These are phyloP conservation scores for Lecanicillium sp. DNA, from an alignment of 2,329 filamentous ascomycete species.

Conservation along the genomic window DNA sequence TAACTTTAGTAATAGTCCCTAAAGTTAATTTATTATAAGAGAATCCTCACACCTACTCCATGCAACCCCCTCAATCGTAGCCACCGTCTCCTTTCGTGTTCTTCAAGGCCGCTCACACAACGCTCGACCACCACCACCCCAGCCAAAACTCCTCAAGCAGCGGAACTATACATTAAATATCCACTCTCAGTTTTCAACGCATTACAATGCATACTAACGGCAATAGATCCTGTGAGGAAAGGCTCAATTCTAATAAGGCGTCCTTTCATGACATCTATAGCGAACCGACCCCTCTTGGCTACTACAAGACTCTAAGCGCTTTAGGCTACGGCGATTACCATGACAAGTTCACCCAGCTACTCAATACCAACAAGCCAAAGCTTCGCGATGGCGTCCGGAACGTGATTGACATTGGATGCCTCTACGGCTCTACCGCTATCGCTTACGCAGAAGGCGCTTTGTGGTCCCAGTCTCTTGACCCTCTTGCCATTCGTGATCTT, in stretches of 20 bases:
- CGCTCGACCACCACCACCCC: no score
- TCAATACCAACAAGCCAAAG: not conserved
- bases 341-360: not conserved
- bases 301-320: conserved; percentile 2
- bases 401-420: conserved; percentile 5
- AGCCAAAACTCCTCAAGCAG: no score
- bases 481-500: not conserved
- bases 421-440: conserved; percentile 2
- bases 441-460: conserved; percentile 1
- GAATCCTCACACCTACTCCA: no score
- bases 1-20: no score
- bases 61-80: no score
- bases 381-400: conserved; percentile 1
- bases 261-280: conserved; percentile 3
- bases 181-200: no score
- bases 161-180: no score
- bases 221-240: not conserved
- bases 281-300: conserved; percentile 1
- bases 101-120: no score
- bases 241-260: conserved; percentile 2
- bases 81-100: no score
- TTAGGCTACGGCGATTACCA: conserved; percentile 5
- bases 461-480: conserved; percentile 2
- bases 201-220: conserved; percentile 1
- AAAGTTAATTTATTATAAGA: no score